phyloP scores from a whole-genome alignment of 345 rosid genomes.

The Orychophragmus violaceus region DNA sequence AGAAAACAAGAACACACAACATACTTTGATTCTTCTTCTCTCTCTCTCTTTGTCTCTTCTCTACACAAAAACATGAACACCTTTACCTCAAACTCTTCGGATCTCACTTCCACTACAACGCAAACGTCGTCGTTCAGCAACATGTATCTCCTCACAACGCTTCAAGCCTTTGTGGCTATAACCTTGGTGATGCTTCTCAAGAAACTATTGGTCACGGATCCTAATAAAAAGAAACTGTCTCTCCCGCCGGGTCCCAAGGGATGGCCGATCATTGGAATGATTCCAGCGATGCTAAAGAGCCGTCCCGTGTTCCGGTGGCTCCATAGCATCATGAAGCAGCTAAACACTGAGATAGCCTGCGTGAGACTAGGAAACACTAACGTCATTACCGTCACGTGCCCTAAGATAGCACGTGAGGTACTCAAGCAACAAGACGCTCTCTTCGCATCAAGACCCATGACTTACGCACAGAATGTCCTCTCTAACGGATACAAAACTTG shows the following conservation, averaged over 20 bases:
- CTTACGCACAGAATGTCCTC: constrained; percentile 23
- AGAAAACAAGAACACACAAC: constrained; percentile 16
- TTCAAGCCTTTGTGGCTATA: constrained; percentile 30
- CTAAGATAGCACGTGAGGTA: constrained; percentile 36
- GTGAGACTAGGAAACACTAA: constrained; percentile 37
- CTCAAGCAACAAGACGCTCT: constrained; percentile 35
- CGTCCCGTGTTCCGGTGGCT: constrained; percentile 41
- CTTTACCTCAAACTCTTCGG: constrained; percentile 31
- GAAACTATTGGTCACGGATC: constrained; percentile 4
- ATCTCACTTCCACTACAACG: constrained; percentile 14
- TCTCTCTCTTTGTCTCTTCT: constrained; percentile 5
- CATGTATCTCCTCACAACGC: constrained; percentile 29
- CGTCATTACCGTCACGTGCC: constrained; percentile 39
- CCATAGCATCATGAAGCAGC: constrained; percentile 38
- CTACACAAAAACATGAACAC: constrained; percentile 18
- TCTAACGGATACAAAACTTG: constrained; percentile 29
- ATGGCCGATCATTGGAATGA: constrained; percentile 39
- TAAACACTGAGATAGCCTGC: constrained; percentile 42
- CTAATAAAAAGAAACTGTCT: constrained; percentile 1
- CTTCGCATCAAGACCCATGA: constrained; percentile 33
- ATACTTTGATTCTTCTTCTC: constrained; percentile 1
- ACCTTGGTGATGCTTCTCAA: constrained; percentile 23
- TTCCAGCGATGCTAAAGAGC: constrained; percentile 31
- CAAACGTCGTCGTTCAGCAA: constrained; percentile 11
- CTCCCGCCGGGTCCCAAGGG: constrained; percentile 42